Percentiles rank a stretch among this genome's conserved stretches.
These are phyloP conservation scores for Triangularia setosa DNA, from an alignment of 2,329 filamentous ascomycete species.

Conservation along the genomic window DNA sequence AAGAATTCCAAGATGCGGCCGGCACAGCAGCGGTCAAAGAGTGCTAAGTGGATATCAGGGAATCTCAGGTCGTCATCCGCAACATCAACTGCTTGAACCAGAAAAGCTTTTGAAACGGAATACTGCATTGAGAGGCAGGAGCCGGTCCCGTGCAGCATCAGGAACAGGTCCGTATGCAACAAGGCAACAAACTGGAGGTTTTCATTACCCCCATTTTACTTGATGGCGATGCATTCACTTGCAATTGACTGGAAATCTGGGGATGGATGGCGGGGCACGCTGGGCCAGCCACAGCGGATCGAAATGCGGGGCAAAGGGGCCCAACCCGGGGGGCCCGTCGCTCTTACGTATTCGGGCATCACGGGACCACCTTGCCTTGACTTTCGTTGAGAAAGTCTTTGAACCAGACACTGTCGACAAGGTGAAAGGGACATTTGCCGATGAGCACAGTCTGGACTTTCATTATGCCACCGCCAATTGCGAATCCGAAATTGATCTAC, in stretches of 20 bases:
- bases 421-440: slow-evolving; percentile 2
- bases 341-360: slow-evolving; percentile 26
- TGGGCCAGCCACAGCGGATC: slow-evolving; percentile 10
- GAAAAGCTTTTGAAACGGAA: slow-evolving; percentile 4
- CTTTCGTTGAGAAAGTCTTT: slow-evolving; percentile 8
- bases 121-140: slow-evolving; percentile 12
- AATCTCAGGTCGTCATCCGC: neutral
- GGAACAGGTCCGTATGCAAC: slow-evolving; percentile 5
- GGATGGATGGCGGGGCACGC: slow-evolving; percentile 25
- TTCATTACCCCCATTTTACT: slow-evolving; percentile 32
- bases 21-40: slow-evolving; percentile 21
- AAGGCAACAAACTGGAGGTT: slow-evolving; percentile 15
- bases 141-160: slow-evolving; percentile 24
- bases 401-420: neutral
- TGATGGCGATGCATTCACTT: slow-evolving; percentile 23
- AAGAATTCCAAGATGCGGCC: slow-evolving; percentile 1
- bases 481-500: slow-evolving; percentile 9
- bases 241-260: slow-evolving; percentile 19
- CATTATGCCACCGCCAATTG: slow-evolving; percentile 19
- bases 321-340: neutral
- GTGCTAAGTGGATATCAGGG: neutral
- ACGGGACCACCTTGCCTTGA: slow-evolving; percentile 21
- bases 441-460: slow-evolving; percentile 16
- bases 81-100: neutral
- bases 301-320: slow-evolving; percentile 1